A percentile compares a stretch with the other conserved stretches of the same genome.
These are phyloP conservation scores for Hypericum perforatum DNA, from an alignment of 345 rosid species.

Conservation along the genomic window DNA sequence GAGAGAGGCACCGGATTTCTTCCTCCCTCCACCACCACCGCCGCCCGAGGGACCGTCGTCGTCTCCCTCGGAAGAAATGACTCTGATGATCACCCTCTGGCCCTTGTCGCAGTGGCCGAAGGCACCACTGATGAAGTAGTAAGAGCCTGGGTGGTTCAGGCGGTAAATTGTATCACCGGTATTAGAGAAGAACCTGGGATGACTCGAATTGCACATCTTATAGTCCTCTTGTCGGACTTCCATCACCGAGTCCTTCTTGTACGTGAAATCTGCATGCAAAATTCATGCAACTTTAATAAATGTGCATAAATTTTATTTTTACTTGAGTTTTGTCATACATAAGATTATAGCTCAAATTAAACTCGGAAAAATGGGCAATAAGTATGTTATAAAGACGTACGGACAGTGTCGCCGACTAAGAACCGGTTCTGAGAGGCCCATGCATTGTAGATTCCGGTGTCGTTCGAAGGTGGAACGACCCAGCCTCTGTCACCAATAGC, in stretches of 20 bases:
- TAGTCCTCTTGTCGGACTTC: conserved; percentile 40
- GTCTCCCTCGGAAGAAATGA: conserved; percentile 24
- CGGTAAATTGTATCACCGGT: conserved; percentile 46
- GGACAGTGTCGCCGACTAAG: conserved; percentile 48
- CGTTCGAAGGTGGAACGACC: conserved; percentile 44
- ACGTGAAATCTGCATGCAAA: conserved; percentile 32
- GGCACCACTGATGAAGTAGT: conserved; percentile 63
- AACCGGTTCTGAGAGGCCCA: conserved; percentile 82
- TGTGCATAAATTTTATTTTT: too few relatives aligned
- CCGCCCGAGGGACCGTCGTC: background rate
- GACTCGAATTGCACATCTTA: conserved; percentile 44
- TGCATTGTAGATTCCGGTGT: conserved; percentile 39
- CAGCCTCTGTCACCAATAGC: conserved; percentile 55
- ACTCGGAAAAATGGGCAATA: too few relatives aligned
- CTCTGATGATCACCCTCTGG: conserved; percentile 46
- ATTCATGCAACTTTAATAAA: too few relatives aligned
- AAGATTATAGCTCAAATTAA: too few relatives aligned
- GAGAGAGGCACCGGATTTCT: too few relatives aligned
- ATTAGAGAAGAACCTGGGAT: conserved; percentile 46
- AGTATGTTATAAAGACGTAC: conserved; percentile 30
- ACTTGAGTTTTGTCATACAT: too few relatives aligned
- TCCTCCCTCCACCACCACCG: too few relatives aligned
- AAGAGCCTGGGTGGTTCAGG: conserved; percentile 44
- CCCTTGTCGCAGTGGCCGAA: conserved; percentile 46
- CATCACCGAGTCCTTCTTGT: conserved; percentile 55